Evolutionary conservation across 75 land plant genomes (phyloP).

Genomic region (Pinus tabuliformis): DNA sequence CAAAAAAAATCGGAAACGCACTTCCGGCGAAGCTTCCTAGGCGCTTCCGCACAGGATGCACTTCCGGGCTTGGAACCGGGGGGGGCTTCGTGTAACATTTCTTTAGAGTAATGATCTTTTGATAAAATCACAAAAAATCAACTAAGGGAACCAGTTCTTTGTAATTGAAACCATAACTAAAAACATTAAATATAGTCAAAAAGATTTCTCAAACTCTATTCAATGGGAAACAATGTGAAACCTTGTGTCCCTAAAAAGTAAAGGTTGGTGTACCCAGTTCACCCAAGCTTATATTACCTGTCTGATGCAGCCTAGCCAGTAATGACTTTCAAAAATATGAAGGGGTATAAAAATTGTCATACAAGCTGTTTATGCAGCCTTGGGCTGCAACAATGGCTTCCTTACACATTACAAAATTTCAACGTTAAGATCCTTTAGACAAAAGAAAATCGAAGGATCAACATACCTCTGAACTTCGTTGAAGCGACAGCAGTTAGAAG

Average conservation of each 20-base stretch:
- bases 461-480: slow-evolving; percentile 75
- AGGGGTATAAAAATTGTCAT: background rate
- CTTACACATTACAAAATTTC: background rate
- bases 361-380: background rate
- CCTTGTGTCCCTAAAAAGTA: background rate
- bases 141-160: background rate
- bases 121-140: background rate
- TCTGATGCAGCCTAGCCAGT: too few relatives aligned
- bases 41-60: too few relatives aligned
- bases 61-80: too few relatives aligned
- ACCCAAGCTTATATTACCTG: too few relatives aligned
- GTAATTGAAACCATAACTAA: background rate
- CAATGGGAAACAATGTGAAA: background rate
- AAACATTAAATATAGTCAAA: background rate
- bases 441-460: background rate
- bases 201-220: background rate
- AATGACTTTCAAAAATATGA: background rate
- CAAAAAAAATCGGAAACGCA: too few relatives aligned
- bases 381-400: background rate
- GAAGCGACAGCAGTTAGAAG: slow-evolving; percentile 96
- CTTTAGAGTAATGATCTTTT: background rate
- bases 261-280: too few relatives aligned
- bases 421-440: background rate
- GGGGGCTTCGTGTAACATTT: too few relatives aligned
- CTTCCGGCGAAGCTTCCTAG: too few relatives aligned